Percentiles rank a stretch among this genome's conserved stretches.
phyloP scores from a whole-genome alignment of 371 early-diverging fungal genomes.

The Saksenaea oblongispora region DNA sequence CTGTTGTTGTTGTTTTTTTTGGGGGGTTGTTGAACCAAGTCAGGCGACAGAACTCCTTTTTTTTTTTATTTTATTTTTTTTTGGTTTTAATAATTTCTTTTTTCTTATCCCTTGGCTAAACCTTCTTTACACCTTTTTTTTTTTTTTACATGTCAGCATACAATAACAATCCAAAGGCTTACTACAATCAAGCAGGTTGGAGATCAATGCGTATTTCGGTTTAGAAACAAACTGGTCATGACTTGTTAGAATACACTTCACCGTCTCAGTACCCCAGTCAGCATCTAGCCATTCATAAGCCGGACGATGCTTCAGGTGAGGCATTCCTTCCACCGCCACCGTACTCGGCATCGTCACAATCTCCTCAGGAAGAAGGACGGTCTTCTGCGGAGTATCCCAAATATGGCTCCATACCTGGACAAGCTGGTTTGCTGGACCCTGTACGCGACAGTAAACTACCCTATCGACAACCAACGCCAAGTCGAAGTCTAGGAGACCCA shows the following conservation, averaged over 20 bases:
- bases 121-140: slow-evolving; percentile 1
- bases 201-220: background rate
- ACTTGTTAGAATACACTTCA: background rate
- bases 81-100: background rate
- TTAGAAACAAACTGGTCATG: background rate
- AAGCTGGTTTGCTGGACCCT: background rate
- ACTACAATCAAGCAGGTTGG: slow-evolving; percentile 21
- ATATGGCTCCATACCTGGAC: slow-evolving; percentile 5
- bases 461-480: background rate
- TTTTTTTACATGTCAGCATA: slow-evolving; percentile 12
- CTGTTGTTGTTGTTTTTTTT: too few species aligned
- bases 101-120: background rate
- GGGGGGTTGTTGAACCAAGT: too few species aligned
- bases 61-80: too few species aligned
- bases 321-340: background rate
- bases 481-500: background rate
- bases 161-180: slow-evolving; percentile 18
- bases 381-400: background rate
- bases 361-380: background rate
- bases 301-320: background rate
- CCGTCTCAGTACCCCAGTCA: background rate
- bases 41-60: too few species aligned
- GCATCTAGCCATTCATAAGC: background rate
- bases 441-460: background rate
- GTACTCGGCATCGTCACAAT: background rate